These are phyloP conservation scores for Hirschfeldia incana DNA, from an alignment of 345 rosid species.

Conservation along the genomic window DNA sequence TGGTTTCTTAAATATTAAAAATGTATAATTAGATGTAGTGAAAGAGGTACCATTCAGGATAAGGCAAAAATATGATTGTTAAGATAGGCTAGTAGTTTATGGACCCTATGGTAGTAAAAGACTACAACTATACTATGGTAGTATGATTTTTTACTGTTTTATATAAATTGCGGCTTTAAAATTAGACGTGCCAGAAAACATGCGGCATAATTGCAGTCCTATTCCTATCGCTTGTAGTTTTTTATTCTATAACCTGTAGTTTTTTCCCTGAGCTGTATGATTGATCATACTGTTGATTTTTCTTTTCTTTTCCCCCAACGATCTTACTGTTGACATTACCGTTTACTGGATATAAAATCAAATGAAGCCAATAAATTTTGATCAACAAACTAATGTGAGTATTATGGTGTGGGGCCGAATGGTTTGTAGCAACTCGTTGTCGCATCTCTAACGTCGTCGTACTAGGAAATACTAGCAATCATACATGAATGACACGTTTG, in stretches of 20 bases:
- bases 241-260: neutral
- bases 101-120: neutral
- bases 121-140: too few species aligned
- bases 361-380: neutral
- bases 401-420: neutral
- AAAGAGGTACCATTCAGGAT: neutral
- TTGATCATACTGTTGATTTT: neutral
- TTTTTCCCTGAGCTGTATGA: neutral
- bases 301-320: neutral
- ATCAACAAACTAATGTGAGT: neutral
- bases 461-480: neutral
- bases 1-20: too few species aligned
- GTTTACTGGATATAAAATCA: neutral
- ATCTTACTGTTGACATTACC: neutral
- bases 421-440: constrained; percentile 31
- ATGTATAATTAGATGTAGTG: neutral
- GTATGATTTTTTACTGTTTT: neutral
- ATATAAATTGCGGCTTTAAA: neutral
- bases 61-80: neutral
- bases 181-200: constrained; percentile 24
- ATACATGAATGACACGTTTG: constrained; percentile 28
- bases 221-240: constrained; percentile 2
- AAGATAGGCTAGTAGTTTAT: neutral
- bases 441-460: constrained; percentile 26
- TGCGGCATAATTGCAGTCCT: constrained; percentile 32